Percentiles rank a stretch among this genome's conserved stretches.
Conservation (phyloP, 192 early-diverging fungal genomes). For the Coemansia sp. region DNA sequence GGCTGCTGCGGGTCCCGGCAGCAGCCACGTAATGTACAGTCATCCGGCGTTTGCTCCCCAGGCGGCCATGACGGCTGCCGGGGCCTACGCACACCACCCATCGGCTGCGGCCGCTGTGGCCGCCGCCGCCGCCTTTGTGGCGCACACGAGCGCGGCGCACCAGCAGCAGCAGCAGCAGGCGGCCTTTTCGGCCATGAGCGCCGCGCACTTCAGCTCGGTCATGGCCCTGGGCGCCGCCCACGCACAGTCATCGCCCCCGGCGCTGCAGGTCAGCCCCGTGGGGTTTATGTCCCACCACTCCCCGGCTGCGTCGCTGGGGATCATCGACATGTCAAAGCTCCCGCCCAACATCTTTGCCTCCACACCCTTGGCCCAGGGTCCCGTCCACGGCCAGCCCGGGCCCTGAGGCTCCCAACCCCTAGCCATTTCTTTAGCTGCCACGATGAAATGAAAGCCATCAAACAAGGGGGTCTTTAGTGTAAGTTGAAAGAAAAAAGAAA, state of each 20-base stretch:
- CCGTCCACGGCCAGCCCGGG: too few species aligned
- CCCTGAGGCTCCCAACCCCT: too few species aligned
- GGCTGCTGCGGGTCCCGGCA: background rate
- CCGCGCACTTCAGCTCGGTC: conserved; percentile 16
- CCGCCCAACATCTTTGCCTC: too few species aligned
- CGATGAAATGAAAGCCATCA: too few species aligned
- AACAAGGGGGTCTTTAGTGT: background rate
- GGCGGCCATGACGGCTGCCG: background rate
- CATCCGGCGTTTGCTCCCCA: background rate
- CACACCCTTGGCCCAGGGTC: too few species aligned
- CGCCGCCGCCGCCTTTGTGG: conserved; percentile 34
- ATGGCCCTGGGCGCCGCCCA: conserved; percentile 9
- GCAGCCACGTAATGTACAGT: conserved; percentile 3
- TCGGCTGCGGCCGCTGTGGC: conserved; percentile 11
- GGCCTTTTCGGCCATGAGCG: conserved; percentile 1
- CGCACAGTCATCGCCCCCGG: background rate
- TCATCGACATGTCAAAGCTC: conserved; percentile 34
- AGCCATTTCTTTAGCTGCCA: too few species aligned
- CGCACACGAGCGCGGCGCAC: conserved; percentile 18
- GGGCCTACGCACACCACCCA: conserved; percentile 8
- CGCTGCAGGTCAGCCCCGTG: conserved; percentile 40
- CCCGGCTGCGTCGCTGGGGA: conserved; percentile 8
- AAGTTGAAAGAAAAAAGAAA: background rate
- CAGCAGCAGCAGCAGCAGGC: conserved; percentile 11
- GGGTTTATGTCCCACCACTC: conserved; percentile 12